Base-by-base conservation (phyloP, 2,329 filamentous ascomycete genomes). In the Aspergillus sp. region DNA sequence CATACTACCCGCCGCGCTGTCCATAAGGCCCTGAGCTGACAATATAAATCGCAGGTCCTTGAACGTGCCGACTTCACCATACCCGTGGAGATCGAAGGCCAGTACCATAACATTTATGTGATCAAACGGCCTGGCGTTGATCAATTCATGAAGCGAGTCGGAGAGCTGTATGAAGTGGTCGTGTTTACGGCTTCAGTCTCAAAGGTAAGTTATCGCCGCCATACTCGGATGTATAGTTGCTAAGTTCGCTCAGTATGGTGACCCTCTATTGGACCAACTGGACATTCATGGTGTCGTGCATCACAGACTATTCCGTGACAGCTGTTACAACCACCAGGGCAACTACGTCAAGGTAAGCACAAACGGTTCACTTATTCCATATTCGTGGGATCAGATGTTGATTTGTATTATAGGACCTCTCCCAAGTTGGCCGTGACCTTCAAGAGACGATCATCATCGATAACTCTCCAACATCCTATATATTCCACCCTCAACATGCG, bases 381-480 rank as follows among this genome's bases (percentile, higher is more conserved):
- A 39, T 27, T 5, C 23, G 15, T 17, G 23, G 35, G 21, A 27
- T 46, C 3, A 47, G 23, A 55, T 37, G n/a, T 60, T 70, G 56
- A 66, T 47, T 49, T 27, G n/a, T 56, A 11, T 24, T 19, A 21
- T 61, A 86, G 84, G 95, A 99, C 73, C 85, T 99, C 55, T 98
- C 95, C 47, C 95, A 98, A 82, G 89, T 99, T 58, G 95, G 95
- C 52, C 89, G 95, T 64, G 93, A 98, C 74, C 85, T 99, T 56
- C 91, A 91, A 75, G 93, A 99, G 73, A 99, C 93, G 19, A 99
- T 99, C 73, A 99, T 99, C 75, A 99, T 99, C 71, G 95, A 99
- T 80, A 99, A 99, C 78, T 98, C 95, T 47, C 95, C 95, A 2
- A 99, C 95, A 4, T 98, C 93, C 12, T 99, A 99, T 80, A 98